Evolutionary conservation across 805 yeast species (phyloP).

Genomic region (Metschnikowia orientalis): DNA sequence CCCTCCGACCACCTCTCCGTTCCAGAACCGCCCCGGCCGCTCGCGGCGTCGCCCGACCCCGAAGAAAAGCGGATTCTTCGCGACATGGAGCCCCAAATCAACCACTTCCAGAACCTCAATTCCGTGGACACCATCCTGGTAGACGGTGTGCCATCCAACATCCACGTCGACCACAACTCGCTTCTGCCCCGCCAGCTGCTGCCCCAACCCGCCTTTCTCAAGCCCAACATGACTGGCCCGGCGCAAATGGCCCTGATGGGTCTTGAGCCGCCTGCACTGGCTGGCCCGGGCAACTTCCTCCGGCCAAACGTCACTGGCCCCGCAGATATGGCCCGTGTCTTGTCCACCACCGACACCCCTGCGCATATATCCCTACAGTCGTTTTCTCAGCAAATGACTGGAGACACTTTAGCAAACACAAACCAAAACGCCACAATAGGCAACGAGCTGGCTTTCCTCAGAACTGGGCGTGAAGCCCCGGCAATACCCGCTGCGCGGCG

Average conservation of each 20-base stretch:
- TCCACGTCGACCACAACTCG: slow-evolving; percentile 32
- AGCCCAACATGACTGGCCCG: slow-evolving; percentile 47
- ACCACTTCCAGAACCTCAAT: slow-evolving; percentile 64
- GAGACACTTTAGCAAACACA: slow-evolving; percentile 32
- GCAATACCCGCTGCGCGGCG: slow-evolving; percentile 39
- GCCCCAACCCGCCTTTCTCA: slow-evolving; percentile 22
- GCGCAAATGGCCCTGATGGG: slow-evolving; percentile 36
- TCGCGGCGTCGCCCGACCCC: slow-evolving; percentile 34
- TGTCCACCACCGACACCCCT: slow-evolving; percentile 14
- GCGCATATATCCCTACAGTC: slow-evolving; percentile 38
- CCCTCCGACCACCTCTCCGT: slow-evolving; percentile 8
- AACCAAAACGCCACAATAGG: slow-evolving; percentile 28
- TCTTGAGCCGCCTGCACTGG: slow-evolving; percentile 1
- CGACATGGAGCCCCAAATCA: slow-evolving; percentile 71
- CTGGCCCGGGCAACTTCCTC: slow-evolving; percentile 11
- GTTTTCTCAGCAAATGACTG: slow-evolving; percentile 41
- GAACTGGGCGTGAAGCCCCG: slow-evolving; percentile 27
- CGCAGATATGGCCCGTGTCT: slow-evolving; percentile 31
- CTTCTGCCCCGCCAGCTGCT: slow-evolving; percentile 13
- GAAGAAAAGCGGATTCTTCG: slow-evolving; percentile 69
- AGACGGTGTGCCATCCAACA: slow-evolving; percentile 61
- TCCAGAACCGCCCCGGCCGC: slow-evolving; percentile 9
- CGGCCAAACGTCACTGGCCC: slow-evolving; percentile 28
- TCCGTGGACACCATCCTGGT: slow-evolving; percentile 70
- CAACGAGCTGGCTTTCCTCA: slow-evolving; percentile 1